Evolutionary conservation across 331 rosid genomes (phyloP), one percentile per base, ranked within the genome.

Genomic region (Pyrus hybrid): DNA sequence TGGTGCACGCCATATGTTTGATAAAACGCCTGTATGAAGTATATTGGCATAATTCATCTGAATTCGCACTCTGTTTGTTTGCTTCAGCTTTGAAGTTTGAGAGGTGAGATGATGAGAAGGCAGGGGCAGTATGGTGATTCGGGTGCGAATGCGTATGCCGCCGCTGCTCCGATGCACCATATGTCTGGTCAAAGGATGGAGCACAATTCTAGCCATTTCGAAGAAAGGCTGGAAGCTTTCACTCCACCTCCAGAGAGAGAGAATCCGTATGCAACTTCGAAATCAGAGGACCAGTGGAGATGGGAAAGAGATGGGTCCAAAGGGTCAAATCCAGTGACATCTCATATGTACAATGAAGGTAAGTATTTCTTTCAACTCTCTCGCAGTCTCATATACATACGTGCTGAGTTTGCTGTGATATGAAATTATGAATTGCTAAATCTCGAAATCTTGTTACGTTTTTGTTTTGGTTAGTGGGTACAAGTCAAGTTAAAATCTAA

Each of bases 171-270:
- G 82, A 81, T 90, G 93, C 91, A 89, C 61, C 88, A 86, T 14
- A 76, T 86, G 64, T 82, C 86, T 51, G 84, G 85, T 53, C 96
- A 85, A 83, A 83, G 86, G 81, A 68, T 81, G 83, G 91, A 93
- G 35, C 74, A 86, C 58, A 87, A 84, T 70, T 54, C 89, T 32
- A 80, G 78, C 80, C 86, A 80, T 63, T 91, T 89, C 73, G 93
- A 91, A 76, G 98, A 83, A 68, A 89, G 92, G 81, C 76, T 90
- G 23, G 98, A 93, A 83, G 96, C 98, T 58, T 93, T 93, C 74
- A 91, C 98, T 25, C 97, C 96, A 0, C 96, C 98, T 21, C 97
- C 96, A 0, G 97, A 91, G 80, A 83, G 96, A 73, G 98, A 93
- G 33, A 71, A 79, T 65, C 84, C 84, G 0, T 91, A 77, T 69